A percentile compares a stretch with the other conserved stretches of the same genome.
Conservation (phyloP, 306 rosid species). For the Myrica gale region DNA sequence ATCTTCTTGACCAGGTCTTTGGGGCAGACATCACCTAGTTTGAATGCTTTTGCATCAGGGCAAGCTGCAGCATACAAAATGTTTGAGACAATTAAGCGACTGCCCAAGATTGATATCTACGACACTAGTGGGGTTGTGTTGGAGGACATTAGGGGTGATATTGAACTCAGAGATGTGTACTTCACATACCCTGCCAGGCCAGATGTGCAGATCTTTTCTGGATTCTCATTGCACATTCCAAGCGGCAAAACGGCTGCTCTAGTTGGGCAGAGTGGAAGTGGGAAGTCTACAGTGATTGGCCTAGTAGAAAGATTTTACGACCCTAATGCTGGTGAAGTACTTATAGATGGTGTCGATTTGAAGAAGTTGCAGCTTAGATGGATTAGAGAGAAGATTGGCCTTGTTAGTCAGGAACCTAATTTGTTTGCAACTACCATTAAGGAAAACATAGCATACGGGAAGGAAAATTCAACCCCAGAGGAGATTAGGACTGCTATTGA, state of each 20-base stretch:
- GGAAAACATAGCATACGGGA: conserved; percentile 78
- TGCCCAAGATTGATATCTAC: conserved; percentile 64
- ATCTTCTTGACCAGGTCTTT: conserved; percentile 46
- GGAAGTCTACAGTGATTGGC: conserved; percentile 79
- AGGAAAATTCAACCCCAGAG: conserved; percentile 69
- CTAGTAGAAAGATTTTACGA: conserved; percentile 84
- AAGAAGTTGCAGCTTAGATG: conserved; percentile 54
- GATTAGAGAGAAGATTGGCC: conserved; percentile 79
- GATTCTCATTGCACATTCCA: conserved; percentile 65
- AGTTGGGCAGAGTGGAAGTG: conserved; percentile 96
- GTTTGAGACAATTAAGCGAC: conserved; percentile 73
- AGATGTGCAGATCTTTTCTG: conserved; percentile 69
- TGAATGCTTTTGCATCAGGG: conserved; percentile 83
- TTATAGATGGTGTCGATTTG: conserved; percentile 71
- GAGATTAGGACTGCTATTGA: conserved; percentile 57
- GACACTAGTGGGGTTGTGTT: conserved; percentile 54
- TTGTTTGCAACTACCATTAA: conserved; percentile 60
- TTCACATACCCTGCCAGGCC: conserved; percentile 83
- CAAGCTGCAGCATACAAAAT: conserved; percentile 87
- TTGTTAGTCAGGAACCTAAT: conserved; percentile 84
- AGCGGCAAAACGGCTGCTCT: conserved; percentile 74
- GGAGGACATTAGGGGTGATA: conserved; percentile 65
- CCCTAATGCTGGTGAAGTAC: conserved; percentile 77
- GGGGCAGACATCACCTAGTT: conserved; percentile 74
- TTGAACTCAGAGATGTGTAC: conserved; percentile 71